Conservation (phyloP, 2,329 filamentous ascomycete species). For the Phyllosticta citribraziliensis region DNA sequence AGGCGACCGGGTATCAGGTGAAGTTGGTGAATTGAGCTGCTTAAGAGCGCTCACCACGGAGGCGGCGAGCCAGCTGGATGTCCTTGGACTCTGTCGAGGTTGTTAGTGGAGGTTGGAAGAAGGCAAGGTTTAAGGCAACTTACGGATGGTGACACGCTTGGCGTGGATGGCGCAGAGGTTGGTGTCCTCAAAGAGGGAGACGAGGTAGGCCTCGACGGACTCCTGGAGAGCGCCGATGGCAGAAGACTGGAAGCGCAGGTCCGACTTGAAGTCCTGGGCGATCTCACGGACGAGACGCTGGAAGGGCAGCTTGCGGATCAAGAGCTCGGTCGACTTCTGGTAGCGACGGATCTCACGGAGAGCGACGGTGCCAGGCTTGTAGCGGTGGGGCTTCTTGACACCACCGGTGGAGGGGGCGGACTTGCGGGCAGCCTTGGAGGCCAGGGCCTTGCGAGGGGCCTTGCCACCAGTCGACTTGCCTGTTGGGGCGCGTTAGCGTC, state of each 20-base stretch:
- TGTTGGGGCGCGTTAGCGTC: slow-evolving; percentile 30
- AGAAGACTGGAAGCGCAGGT: slow-evolving; percentile 91
- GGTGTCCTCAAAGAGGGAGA: slow-evolving; percentile 92
- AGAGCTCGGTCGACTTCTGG: slow-evolving; percentile 79
- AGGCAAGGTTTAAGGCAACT: slow-evolving; percentile 15
- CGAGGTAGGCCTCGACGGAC: slow-evolving; percentile 89
- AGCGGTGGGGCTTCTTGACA: slow-evolving; percentile 48
- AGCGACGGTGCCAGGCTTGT: slow-evolving; percentile 66
- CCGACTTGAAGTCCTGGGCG: slow-evolving; percentile 52
- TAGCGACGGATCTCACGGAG: slow-evolving; percentile 86
- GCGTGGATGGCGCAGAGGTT: slow-evolving; percentile 96
- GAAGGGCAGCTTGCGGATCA: slow-evolving; percentile 74
- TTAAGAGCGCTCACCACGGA: slow-evolving; percentile 46
- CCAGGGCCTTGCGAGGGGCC: slow-evolving; percentile 86
- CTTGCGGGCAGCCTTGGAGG: slow-evolving; percentile 98
- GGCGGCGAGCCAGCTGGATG: slow-evolving; percentile 71
- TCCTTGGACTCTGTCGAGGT: slow-evolving; percentile 70
- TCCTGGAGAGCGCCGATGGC: slow-evolving; percentile 90
- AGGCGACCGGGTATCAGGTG: slow-evolving; percentile 4
- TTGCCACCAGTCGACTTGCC: slow-evolving; percentile 69
- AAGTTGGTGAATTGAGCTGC: slow-evolving; percentile 3
- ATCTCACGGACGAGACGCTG: slow-evolving; percentile 72
- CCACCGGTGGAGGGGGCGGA: slow-evolving; percentile 86
- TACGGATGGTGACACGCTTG: slow-evolving; percentile 78
- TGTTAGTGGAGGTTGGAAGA: slow-evolving; percentile 14